Percentiles rank a stretch among this genome's conserved stretches.
Evolutionary conservation across 306 rosid species (phyloP).

Genomic region (Casuarina equisetifolia): DNA sequence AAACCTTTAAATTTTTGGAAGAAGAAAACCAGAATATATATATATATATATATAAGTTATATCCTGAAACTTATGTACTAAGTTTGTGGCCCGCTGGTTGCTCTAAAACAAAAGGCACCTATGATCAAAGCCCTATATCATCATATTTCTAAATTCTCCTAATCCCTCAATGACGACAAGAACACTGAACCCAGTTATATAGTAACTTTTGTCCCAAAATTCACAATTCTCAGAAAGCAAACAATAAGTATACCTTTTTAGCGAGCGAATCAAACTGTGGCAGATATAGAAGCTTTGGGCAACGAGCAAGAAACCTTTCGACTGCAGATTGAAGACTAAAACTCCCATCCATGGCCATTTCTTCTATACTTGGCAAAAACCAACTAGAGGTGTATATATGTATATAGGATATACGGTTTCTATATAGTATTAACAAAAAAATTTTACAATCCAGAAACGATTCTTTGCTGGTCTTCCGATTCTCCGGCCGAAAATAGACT

Average conservation of each 20-base stretch:
- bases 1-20: background rate
- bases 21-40: background rate
- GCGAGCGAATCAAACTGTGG: constrained; percentile 36
- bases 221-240: background rate
- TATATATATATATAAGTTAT: too few relatives aligned
- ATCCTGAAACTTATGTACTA: background rate
- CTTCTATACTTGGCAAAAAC: too few relatives aligned
- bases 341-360: constrained; percentile 76
- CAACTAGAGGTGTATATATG: background rate
- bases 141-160: too few relatives aligned
- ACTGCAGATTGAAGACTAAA: constrained; percentile 55
- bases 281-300: constrained; percentile 58
- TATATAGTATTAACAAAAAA: background rate
- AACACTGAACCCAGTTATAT: background rate
- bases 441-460: background rate
- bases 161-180: background rate
- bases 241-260: constrained; percentile 40
- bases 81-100: background rate
- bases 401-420: background rate
- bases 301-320: constrained; percentile 63
- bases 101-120: background rate
- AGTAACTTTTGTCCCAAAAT: background rate
- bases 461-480: too few relatives aligned
- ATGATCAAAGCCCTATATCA: too few relatives aligned
- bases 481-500: too few relatives aligned